Base-by-base conservation (phyloP, 1,284 basidiomycete genomes). In the Pseudozyma tsukubaensis region DNA sequence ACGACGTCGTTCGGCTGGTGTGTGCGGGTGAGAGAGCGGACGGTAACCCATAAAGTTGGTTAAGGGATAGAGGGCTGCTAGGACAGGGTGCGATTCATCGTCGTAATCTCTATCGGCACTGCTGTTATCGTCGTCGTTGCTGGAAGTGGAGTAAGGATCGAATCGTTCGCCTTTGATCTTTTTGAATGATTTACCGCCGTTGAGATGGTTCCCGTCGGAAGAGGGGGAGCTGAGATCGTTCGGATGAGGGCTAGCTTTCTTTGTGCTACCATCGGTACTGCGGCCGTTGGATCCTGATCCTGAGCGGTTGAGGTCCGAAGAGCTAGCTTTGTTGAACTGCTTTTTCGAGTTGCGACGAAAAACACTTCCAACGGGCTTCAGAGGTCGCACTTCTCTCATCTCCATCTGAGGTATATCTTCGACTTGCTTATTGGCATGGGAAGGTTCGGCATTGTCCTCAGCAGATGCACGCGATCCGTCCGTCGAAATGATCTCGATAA, bases 11-110 rank as follows among this genome's bases (percentile, higher is more conserved):
- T 59, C 52, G 1, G 43, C 6, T 9, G 72, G 72, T 18, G 66
- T 66, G 18, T 70, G 72, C 11, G 62, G 67, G 36, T 75, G 67
- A 11, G 72, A 75, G 14, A 61, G 52, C 0, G 72, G 72, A 21
- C 72, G 59, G 29, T 59, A 75, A 13, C 72, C 72, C 32, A 75
- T 53, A 39, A 75, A 70, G 53, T 75, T 54, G 50, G 59, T 60
- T 39, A 75, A 36, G 4, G 72, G 67, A 36, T 75, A 75, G 29
- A 75, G 36, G 0, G 62, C 59, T 4, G 56, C 53, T 2, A 75
- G 47, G 6, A 59, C 48, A 5, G 50, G 59, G 36, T 75, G 63
- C 39, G 36, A 24, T 10, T 65, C 61, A 5, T 58, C 56, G 16
- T 58, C 59, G 24, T 53, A 4, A 9, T 70, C 55, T 4, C 44